A percentile compares a stretch with the other conserved stretches of the same genome.
Evolutionary conservation across 257 asterid species (phyloP).

Genomic region (Solanum rostratum): DNA sequence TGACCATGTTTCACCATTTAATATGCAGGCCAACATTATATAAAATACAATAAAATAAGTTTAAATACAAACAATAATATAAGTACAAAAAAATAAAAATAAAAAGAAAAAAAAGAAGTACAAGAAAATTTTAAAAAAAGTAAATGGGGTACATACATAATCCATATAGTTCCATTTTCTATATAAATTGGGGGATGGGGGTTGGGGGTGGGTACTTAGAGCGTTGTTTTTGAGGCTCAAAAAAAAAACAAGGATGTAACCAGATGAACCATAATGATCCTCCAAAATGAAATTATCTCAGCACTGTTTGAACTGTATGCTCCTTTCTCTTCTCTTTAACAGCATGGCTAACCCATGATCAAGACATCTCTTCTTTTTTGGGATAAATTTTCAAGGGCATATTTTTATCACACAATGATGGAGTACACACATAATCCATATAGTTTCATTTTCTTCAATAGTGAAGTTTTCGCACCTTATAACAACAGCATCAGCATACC

Average conservation of each 20-base stretch:
- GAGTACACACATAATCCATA: not conserved
- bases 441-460: too few species aligned
- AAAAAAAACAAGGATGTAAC: not conserved
- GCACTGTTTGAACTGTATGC: not conserved
- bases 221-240: not conserved
- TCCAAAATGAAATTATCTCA: not conserved
- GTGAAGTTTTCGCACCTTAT: not conserved
- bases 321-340: not conserved
- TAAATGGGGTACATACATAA: not conserved
- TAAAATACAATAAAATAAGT: too few species aligned
- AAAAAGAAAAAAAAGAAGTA: not conserved
- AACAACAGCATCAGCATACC: not conserved
- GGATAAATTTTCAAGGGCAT: not conserved
- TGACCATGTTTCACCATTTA: not conserved
- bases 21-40: not conserved
- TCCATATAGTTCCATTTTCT: too few species aligned
- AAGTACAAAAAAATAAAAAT: not conserved
- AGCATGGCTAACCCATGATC: not conserved
- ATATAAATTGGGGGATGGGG: too few species aligned
- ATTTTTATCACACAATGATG: not conserved
- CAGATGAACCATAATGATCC: not conserved
- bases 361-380: not conserved
- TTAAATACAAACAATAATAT: too few species aligned
- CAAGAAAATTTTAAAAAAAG: not conserved
- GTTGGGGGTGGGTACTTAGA: too few species aligned